Evolutionary conservation across 169 alveolate genomes (phyloP).

Genomic region (Blepharisma undulans): DNA sequence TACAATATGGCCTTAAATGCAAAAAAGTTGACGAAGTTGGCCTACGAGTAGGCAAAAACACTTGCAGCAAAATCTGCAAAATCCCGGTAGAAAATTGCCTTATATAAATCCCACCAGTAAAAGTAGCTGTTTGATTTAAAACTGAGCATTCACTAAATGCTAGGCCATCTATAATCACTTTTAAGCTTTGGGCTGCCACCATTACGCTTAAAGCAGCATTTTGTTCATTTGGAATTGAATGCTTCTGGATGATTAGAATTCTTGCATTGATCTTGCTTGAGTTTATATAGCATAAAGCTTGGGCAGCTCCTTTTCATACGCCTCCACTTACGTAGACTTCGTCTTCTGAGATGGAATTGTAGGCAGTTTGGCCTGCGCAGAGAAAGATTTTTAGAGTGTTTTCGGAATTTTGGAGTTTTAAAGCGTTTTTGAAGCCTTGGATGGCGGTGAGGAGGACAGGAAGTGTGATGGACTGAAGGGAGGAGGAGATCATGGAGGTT

Average conservation of each 20-base stretch:
- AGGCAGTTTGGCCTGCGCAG: neutral
- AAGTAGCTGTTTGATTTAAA: neutral
- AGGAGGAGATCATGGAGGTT: neutral
- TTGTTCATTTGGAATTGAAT: neutral
- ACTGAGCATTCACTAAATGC: conserved; percentile 19
- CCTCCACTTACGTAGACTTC: neutral
- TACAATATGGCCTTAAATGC: conserved; percentile 4
- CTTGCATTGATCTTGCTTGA: neutral
- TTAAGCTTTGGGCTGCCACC: conserved; percentile 25
- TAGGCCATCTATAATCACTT: conserved; percentile 11
- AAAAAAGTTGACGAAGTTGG: neutral
- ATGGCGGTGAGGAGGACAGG: neutral
- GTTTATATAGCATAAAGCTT: conserved; percentile 1
- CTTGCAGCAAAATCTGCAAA: conserved; percentile 24
- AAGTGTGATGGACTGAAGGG: neutral
- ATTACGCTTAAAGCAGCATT: neutral
- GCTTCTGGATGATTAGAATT: conserved; percentile 10
- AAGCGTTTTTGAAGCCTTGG: neutral
- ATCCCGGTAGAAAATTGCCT: neutral
- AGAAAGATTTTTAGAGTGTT: neutral
- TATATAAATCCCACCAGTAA: conserved; percentile 28
- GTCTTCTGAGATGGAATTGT: neutral
- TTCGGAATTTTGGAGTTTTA: conserved; percentile 18
- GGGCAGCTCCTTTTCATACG: neutral
- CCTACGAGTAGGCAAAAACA: conserved; percentile 8